phyloP scores from a whole-genome alignment of 768 basidiomycete species.

The Russula ochroleuca region DNA sequence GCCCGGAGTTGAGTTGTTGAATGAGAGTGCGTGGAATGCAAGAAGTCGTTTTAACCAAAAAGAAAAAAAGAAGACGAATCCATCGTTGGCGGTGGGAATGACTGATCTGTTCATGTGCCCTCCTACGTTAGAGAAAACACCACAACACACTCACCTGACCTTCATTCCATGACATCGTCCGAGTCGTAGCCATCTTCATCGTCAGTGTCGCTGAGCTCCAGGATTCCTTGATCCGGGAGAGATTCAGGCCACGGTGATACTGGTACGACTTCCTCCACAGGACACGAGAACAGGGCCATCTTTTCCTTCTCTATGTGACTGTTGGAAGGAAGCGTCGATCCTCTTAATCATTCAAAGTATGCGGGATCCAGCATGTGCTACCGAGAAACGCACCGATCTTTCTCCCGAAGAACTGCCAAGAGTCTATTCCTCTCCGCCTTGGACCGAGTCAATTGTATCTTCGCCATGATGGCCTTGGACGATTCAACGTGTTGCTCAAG shows the following conservation, averaged over 20 bases:
- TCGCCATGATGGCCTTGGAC: conserved; percentile 47
- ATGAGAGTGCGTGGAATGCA: background rate
- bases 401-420: conserved; percentile 43
- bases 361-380: background rate
- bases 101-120: background rate
- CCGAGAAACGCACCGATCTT: conserved; percentile 45
- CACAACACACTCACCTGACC: conserved; percentile 16
- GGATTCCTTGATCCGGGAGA: conserved; percentile 38
- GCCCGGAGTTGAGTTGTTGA: background rate
- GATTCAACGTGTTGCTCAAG: conserved; percentile 49
- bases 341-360: conserved; percentile 13
- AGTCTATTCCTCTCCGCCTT: conserved; percentile 50
- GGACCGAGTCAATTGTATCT: conserved; percentile 39
- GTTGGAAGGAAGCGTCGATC: conserved; percentile 17
- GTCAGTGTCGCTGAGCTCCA: conserved; percentile 44
- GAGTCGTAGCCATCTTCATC: conserved; percentile 37
- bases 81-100: background rate
- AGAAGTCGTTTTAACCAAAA: conserved; percentile 1
- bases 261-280: conserved; percentile 1
- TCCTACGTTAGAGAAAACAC: conserved; percentile 3
- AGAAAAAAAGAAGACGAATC: background rate
- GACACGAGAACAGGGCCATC: conserved; percentile 7
- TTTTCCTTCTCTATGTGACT: conserved; percentile 39
- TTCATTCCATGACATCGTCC: conserved; percentile 13
- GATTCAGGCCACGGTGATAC: conserved; percentile 42